A percentile compares a stretch with the other conserved stretches of the same genome.
Conservation (phyloP, 805 yeast genomes). For the Metschnikowia dekortorum region DNA sequence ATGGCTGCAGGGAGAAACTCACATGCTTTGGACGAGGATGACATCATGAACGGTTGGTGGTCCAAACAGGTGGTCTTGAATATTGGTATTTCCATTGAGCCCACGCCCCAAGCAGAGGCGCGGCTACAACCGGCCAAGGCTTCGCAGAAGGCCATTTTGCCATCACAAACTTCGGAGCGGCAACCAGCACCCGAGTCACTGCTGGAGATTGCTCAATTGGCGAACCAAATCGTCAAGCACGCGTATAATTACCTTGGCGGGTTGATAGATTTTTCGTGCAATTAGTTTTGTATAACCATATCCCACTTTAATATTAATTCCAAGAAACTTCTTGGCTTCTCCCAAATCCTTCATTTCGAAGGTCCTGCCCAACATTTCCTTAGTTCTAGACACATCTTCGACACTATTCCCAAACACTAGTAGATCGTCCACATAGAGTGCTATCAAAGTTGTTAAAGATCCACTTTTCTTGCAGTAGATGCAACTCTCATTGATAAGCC, state of each 20-base stretch:
- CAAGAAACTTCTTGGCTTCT: too few relatives aligned
- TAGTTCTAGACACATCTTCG: constrained; percentile 6
- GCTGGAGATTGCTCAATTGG: constrained; percentile 49
- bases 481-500: neutral
- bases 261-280: constrained; percentile 75
- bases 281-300: constrained; percentile 13
- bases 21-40: constrained; percentile 30
- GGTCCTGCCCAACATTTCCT: neutral
- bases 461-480: too few relatives aligned
- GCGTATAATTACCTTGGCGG: constrained; percentile 90
- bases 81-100: constrained; percentile 91
- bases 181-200: constrained; percentile 21
- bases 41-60: constrained; percentile 19
- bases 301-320: too few relatives aligned
- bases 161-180: constrained; percentile 18
- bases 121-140: constrained; percentile 46
- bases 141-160: constrained; percentile 18
- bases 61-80: constrained; percentile 19
- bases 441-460: neutral
- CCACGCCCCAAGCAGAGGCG: constrained; percentile 59
- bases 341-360: neutral
- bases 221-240: constrained; percentile 83
- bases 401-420: neutral
- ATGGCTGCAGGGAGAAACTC: constrained; percentile 12
- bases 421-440: neutral